phyloP scores from a whole-genome alignment of 2,329 filamentous ascomycete species.

The Hypoxylon sp. region DNA sequence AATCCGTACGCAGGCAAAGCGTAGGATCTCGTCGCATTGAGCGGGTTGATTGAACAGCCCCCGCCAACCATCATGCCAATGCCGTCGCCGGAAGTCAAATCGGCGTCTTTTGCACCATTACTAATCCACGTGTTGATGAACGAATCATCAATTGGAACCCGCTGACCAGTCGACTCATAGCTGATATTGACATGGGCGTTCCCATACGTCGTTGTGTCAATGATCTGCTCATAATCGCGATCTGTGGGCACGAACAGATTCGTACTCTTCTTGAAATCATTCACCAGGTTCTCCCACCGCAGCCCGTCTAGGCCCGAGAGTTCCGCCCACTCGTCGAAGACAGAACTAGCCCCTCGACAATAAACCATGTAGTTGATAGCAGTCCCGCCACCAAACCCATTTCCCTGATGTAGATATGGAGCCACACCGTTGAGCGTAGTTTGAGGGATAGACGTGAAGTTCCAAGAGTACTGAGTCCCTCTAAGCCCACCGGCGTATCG shows the following conservation, averaged over 20 bases:
- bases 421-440: conserved; percentile 26
- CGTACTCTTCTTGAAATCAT: conserved; percentile 36
- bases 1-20: conserved; percentile 41
- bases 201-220: conserved; percentile 32
- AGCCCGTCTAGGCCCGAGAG: conserved; percentile 38
- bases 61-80: conserved; percentile 41
- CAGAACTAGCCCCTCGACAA: conserved; percentile 42
- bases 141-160: conserved; percentile 18
- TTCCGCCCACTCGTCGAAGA: conserved; percentile 45
- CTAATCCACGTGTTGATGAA: conserved; percentile 32
- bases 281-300: conserved; percentile 38
- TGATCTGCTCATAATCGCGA: conserved; percentile 34
- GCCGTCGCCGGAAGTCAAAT: conserved; percentile 38
- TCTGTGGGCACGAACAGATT: conserved; percentile 35
- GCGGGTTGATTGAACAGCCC: conserved; percentile 22
- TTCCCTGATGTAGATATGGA: conserved; percentile 35
- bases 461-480: conserved; percentile 32
- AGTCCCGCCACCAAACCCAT: conserved; percentile 38
- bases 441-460: conserved; percentile 34
- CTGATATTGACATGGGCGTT: conserved; percentile 35
- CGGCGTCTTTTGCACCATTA: conserved; percentile 29
- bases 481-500: conserved; percentile 24
- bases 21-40: conserved; percentile 42
- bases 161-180: conserved; percentile 24
- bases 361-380: conserved; percentile 44